Conservation (phyloP, 768 basidiomycete genomes). For the Tricholoma saponaceum region DNA sequence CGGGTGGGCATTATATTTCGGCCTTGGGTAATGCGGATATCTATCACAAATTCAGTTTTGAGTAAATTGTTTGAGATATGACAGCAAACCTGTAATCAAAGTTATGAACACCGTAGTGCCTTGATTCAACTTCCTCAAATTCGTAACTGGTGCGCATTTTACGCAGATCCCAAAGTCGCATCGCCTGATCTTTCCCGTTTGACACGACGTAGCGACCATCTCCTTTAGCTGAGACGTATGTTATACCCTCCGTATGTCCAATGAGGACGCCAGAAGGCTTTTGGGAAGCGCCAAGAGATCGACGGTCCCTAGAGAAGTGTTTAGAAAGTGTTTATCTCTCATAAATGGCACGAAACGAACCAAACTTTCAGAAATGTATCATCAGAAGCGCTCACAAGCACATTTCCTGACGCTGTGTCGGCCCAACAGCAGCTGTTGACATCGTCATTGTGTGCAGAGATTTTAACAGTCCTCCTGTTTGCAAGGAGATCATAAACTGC, state of each 20-base stretch:
- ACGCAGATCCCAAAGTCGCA: conserved; percentile 90
- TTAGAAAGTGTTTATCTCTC: conserved; percentile 33
- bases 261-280: conserved; percentile 92
- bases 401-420: conserved; percentile 86
- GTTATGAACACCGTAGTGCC: conserved; percentile 49
- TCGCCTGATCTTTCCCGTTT: conserved; percentile 93
- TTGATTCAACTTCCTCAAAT: conserved; percentile 48
- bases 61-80: not conserved
- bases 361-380: conserved; percentile 95
- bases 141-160: conserved; percentile 82
- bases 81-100: conserved; percentile 81
- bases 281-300: conserved; percentile 46
- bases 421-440: conserved; percentile 98
- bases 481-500: conserved; percentile 90
- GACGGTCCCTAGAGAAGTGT: conserved; percentile 43
- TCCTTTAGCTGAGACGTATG: conserved; percentile 92
- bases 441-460: conserved; percentile 84
- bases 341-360: conserved; percentile 50
- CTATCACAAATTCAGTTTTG: conserved; percentile 28
- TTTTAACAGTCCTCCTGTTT: conserved; percentile 74
- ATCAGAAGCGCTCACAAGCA: conserved; percentile 93
- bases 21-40: conserved; percentile 62
- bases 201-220: conserved; percentile 95
- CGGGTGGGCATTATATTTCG: conserved; percentile 65
- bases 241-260: conserved; percentile 95